Conservation (phyloP, 2,329 filamentous ascomycete genomes). For the Aspergillus fischeri region DNA sequence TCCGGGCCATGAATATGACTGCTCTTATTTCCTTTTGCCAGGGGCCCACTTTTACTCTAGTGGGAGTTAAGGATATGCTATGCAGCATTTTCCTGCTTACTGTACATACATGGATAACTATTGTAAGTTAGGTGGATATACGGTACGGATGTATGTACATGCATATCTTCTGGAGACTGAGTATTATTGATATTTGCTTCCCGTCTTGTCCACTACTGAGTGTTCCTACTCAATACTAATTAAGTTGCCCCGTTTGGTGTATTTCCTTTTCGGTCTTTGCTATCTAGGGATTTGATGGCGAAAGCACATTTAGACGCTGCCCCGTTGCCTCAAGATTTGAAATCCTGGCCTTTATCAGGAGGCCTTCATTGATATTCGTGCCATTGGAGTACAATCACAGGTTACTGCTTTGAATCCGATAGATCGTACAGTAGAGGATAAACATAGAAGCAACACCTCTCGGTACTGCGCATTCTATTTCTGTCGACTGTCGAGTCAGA, state of each 20-base stretch:
- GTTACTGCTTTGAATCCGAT: background rate
- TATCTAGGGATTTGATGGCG: background rate
- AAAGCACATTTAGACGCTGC: background rate
- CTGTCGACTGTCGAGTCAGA: background rate
- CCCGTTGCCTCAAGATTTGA: background rate
- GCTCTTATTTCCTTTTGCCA: constrained; percentile 21
- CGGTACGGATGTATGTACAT: background rate
- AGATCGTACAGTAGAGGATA: background rate
- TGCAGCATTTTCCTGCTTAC: background rate
- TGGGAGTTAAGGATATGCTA: background rate
- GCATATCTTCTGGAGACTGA: background rate
- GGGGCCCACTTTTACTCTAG: constrained; percentile 1
- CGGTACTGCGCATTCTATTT: constrained; percentile 5
- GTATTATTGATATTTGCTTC: background rate
- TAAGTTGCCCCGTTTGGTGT: background rate
- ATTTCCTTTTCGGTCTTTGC: background rate
- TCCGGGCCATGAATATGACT: constrained; percentile 26
- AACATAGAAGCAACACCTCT: background rate
- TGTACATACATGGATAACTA: background rate
- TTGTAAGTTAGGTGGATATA: background rate
- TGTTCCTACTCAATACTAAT: background rate
- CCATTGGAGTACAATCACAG: background rate
- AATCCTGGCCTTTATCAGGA: background rate
- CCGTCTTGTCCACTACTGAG: background rate
- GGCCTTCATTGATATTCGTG: background rate